Evolutionary conservation across 768 basidiomycete genomes (phyloP).

Genomic region (Boletus reticuloceps): DNA sequence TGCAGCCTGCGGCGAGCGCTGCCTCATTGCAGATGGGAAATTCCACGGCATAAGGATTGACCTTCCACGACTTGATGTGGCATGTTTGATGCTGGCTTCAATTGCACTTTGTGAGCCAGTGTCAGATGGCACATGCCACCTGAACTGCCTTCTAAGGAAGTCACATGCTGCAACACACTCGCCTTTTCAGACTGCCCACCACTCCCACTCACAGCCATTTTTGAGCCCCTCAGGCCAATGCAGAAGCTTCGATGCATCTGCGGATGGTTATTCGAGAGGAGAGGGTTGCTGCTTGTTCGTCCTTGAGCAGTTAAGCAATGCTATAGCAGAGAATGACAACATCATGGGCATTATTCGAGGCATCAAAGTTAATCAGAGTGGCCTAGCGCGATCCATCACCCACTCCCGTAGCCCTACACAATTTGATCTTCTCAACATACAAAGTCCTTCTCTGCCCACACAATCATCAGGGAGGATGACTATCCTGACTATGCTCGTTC

Average conservation of each 20-base stretch:
- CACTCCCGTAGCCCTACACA: conserved; percentile 68
- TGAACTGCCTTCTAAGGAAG: no score
- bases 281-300: conserved; percentile 75
- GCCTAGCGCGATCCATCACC: conserved; percentile 64
- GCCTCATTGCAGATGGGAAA: conserved; percentile 93
- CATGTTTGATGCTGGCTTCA: no score
- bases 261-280: conserved; percentile 69
- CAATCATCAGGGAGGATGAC: no score
- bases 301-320: conserved; percentile 67
- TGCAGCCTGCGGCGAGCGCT: conserved; percentile 95
- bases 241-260: conserved; percentile 66
- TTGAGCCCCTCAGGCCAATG: conserved; percentile 65
- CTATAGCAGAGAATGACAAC: conserved; percentile 61
- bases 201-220: no score
- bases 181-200: no score
- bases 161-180: no score
- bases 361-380: conserved; percentile 71
- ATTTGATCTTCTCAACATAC: conserved; percentile 50
- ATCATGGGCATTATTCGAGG: conserved; percentile 70
- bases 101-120: no score
- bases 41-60: conserved; percentile 87
- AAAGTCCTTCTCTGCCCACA: no score
- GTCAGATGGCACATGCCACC: no score
- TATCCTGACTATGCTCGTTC: no score
- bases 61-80: no score